Conservation (phyloP, 2,329 filamentous ascomycete genomes). For the Nakataea oryzae region DNA sequence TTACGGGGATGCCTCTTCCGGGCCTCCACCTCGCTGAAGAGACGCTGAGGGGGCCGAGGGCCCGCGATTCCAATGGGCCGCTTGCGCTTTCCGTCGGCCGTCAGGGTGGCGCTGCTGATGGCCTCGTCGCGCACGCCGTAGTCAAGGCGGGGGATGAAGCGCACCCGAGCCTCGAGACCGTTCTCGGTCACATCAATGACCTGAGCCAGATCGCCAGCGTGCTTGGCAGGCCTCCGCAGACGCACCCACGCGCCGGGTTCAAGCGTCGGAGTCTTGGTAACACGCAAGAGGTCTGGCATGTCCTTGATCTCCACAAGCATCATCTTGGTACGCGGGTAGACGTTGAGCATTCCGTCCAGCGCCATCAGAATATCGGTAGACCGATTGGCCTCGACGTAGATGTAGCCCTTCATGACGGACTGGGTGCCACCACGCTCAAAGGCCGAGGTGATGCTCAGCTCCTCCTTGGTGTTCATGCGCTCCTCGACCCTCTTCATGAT, state of each 20-base stretch:
- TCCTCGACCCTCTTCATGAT: slow-evolving; percentile 88
- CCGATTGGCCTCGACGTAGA: slow-evolving; percentile 87
- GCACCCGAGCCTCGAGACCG: slow-evolving; percentile 76
- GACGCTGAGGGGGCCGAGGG: slow-evolving; percentile 70
- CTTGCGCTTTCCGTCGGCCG: slow-evolving; percentile 67
- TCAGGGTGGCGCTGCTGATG: slow-evolving; percentile 29
- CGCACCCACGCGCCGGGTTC: slow-evolving; percentile 89
- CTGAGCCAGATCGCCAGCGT: slow-evolving; percentile 82
- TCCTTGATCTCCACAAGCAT: slow-evolving; percentile 90
- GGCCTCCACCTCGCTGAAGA: slow-evolving; percentile 90
- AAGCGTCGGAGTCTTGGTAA: slow-evolving; percentile 75
- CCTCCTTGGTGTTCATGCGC: slow-evolving; percentile 64
- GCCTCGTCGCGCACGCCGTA: slow-evolving; percentile 80
- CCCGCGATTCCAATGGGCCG: slow-evolving; percentile 47
- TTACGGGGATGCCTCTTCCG: slow-evolving; percentile 69
- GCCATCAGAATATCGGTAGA: slow-evolving; percentile 78
- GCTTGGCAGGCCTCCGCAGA: slow-evolving; percentile 67
- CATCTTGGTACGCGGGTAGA: slow-evolving; percentile 81
- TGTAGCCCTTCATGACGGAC: slow-evolving; percentile 79
- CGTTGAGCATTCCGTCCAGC: slow-evolving; percentile 75
- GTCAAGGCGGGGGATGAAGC: slow-evolving; percentile 82
- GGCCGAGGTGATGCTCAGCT: slow-evolving; percentile 75
- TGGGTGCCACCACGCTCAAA: slow-evolving; percentile 78
- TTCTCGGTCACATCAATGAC: slow-evolving; percentile 90
- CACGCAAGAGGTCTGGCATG: slow-evolving; percentile 90